Evolutionary conservation across 306 rosid genomes (phyloP).

Genomic region (Malus domestica): ASM211411v1 NC_041795.1:30128501-30129000

Average conservation of each 20-base stretch:
- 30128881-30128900: no score
- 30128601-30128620: slow-evolving; percentile 69
- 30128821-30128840: no score
- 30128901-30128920: no score
- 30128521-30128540: not conserved
- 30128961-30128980: no score
- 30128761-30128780: not conserved
- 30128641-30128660: slow-evolving; percentile 6
- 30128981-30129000: no score
- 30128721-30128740: no score
- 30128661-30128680: slow-evolving; percentile 1
- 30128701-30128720: not conserved
- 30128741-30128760: not conserved
- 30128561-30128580: slow-evolving; percentile 27
- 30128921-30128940: no score
- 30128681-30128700: not conserved
- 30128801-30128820: not conserved
- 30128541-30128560: not conserved
- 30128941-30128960: no score
- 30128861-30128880: no score
- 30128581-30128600: slow-evolving; percentile 42
- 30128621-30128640: slow-evolving; percentile 41
- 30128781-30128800: not conserved
- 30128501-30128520: not conserved
- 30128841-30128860: no score